phyloP scores from a whole-genome alignment of 139 green algal genomes.

The Ettlia oleoabundans region DNA sequence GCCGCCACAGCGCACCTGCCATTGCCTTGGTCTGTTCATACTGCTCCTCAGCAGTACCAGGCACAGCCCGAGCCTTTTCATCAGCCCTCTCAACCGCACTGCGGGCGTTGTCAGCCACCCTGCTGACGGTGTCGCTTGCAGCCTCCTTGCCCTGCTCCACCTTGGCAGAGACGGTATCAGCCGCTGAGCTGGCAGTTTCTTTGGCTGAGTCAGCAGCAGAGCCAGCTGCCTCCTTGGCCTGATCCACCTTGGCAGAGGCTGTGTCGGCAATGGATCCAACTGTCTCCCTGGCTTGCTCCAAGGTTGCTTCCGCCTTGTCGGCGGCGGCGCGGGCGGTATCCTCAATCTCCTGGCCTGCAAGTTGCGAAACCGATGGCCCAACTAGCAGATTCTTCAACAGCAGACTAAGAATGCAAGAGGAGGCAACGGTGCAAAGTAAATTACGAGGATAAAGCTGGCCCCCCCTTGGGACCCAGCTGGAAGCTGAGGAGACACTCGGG shows the following conservation, averaged over 20 bases:
- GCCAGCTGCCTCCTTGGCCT: neutral
- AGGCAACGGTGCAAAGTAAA: too few relatives aligned
- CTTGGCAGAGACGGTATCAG: neutral
- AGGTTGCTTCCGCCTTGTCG: neutral
- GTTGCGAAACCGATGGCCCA: too few relatives aligned
- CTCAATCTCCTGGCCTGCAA: constrained; percentile 14
- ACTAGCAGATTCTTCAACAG: too few relatives aligned
- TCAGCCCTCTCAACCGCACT: neutral
- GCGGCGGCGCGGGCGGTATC: neutral
- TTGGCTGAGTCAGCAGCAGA: too few relatives aligned
- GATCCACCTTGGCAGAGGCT: neutral
- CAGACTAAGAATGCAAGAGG: too few relatives aligned
- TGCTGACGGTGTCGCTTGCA: neutral
- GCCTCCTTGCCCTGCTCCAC: neutral
- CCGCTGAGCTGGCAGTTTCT: neutral
- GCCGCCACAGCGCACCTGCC: neutral
- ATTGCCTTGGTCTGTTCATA: neutral
- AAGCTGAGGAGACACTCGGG: too few relatives aligned
- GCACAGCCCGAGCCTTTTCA: neutral
- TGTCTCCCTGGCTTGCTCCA: neutral
- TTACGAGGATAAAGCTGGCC: too few relatives aligned
- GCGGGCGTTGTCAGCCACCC: neutral
- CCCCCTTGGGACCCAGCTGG: too few relatives aligned
- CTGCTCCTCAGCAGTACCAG: neutral
- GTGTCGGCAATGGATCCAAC: neutral